Conservation (phyloP, 2,329 filamentous ascomycete genomes). For the Arthrobotrys entomopaga region DNA sequence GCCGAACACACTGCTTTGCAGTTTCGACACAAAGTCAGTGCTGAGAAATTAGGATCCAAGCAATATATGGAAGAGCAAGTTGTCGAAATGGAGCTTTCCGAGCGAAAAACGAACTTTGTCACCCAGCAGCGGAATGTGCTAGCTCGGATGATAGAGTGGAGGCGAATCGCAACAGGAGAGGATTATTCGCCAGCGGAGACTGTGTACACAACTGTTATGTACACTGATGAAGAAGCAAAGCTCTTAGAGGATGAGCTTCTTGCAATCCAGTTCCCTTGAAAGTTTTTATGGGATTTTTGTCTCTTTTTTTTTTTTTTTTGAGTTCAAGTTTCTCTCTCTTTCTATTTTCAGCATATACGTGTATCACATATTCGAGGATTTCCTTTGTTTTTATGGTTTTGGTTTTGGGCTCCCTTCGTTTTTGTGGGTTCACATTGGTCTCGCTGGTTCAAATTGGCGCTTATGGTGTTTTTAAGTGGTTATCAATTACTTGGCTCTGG, state of each 20-base stretch:
- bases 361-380: not conserved
- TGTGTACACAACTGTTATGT: slow-evolving; percentile 34
- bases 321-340: not conserved
- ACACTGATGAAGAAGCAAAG: slow-evolving; percentile 32
- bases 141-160: slow-evolving; percentile 46
- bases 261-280: slow-evolving; percentile 20
- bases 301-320: slow-evolving; percentile 7
- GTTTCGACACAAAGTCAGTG: slow-evolving; percentile 20
- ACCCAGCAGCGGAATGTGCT: slow-evolving; percentile 48
- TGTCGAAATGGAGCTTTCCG: slow-evolving; percentile 32
- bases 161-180: slow-evolving; percentile 30
- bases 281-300: not conserved
- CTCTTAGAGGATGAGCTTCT: slow-evolving; percentile 37
- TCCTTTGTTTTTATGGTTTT: slow-evolving; percentile 14
- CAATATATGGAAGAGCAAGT: slow-evolving; percentile 38
- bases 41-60: slow-evolving; percentile 26
- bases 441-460: slow-evolving; percentile 2
- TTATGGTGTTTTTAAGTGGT: not conserved
- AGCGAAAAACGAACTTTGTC: slow-evolving; percentile 35
- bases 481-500: not conserved
- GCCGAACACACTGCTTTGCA: slow-evolving; percentile 29
- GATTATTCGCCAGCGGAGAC: slow-evolving; percentile 18
- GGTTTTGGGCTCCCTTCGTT: not conserved
- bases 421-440: slow-evolving; percentile 1
- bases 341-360: not conserved